These are phyloP conservation scores for Cryptococcus hybrid DNA, from an alignment of 1,284 basidiomycete species.

Conservation along the genomic window DNA sequence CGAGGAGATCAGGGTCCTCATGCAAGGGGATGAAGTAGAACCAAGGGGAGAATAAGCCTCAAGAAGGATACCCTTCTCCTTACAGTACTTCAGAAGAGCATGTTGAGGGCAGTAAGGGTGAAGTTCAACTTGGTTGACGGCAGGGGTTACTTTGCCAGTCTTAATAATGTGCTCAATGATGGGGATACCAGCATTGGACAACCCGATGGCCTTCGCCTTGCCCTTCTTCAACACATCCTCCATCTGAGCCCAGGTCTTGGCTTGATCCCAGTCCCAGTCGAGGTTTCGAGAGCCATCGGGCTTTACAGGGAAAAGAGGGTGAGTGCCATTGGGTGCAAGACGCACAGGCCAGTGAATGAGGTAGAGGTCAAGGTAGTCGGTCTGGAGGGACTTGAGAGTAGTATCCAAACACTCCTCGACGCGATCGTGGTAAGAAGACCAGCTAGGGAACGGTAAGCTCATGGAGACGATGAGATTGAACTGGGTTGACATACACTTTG, in stretches of 20 bases:
- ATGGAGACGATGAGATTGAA: slow-evolving; percentile 56
- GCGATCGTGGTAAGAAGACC: slow-evolving; percentile 69
- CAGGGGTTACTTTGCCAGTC: slow-evolving; percentile 63
- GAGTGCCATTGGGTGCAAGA: slow-evolving; percentile 58
- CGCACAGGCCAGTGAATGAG: slow-evolving; percentile 81
- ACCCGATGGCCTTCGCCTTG: slow-evolving; percentile 77
- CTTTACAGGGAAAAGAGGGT: slow-evolving; percentile 65
- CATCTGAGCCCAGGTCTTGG: slow-evolving; percentile 79
- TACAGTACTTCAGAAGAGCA: slow-evolving; percentile 65
- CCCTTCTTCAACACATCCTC: slow-evolving; percentile 65
- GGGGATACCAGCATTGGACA: slow-evolving; percentile 38
- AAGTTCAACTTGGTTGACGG: slow-evolving; percentile 66
- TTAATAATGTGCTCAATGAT: slow-evolving; percentile 55
- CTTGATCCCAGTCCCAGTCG: slow-evolving; percentile 62
- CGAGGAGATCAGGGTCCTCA: slow-evolving; percentile 60
- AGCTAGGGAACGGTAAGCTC: slow-evolving; percentile 15
- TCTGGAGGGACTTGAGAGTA: slow-evolving; percentile 69
- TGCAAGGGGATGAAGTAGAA: slow-evolving; percentile 55
- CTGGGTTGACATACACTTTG: slow-evolving; percentile 39
- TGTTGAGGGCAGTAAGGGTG: slow-evolving; percentile 70
- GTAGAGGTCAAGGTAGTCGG: slow-evolving; percentile 79
- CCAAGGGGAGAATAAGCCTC: slow-evolving; percentile 85
- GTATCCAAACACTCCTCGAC: slow-evolving; percentile 63
- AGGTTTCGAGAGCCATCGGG: slow-evolving; percentile 68
- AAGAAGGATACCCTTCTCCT: slow-evolving; percentile 66